Evolutionary conservation across 75 land plant species (phyloP), one percentile per base, ranked within the genome.

Genomic region (Selaginella moellendorffii): DNA sequence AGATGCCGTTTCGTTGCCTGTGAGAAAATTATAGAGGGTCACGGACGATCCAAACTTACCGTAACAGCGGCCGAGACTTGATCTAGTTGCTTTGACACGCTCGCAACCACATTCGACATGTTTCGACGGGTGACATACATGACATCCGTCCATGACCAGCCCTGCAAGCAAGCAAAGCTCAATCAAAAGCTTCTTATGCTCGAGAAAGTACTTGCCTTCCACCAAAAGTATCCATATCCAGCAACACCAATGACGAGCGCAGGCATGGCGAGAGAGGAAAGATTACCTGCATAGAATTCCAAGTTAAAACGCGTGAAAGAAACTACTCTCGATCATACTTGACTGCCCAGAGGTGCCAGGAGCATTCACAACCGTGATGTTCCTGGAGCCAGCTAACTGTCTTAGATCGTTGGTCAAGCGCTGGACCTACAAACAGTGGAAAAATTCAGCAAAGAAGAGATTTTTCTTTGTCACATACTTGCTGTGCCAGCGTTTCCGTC

Each of bases 111-210:
- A 73, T 78, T 77, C 31, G 83, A 70, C 97, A 90, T 90, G 69
- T 80, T 78, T 12, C 75, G 82, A 68, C 85, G 79, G 14, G 97
- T 90, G 17, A 90, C 97, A 73, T 79, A 87, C 93, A 90, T 87
- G 20, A 90, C 66, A 77, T 90, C 97, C 18, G 93, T 75, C 24
- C 79, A 74, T 24, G 97, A 90, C 74, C 54, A 78, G 1, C 93
- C 97, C 85, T 83, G 78, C 36, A 28, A 31, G 28, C 14, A 53
- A 21, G 19, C n/a, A 17, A 31, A 31, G 42, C 27, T 24, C 24
- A 20, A 65, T 14, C 0, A 19, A 14, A 27, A 63, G 29, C 9
- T 8, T 65, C n/a, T n/a, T n/a, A n/a, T n/a, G n/a, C n/a, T n/a
- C n/a, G n/a, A n/a, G n/a, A n/a, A n/a, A n/a, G n/a, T n/a, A n/a